These are phyloP conservation scores for Angomonas desouzai DNA, from an alignment of 208 protist species.

Conservation along the genomic window DNA sequence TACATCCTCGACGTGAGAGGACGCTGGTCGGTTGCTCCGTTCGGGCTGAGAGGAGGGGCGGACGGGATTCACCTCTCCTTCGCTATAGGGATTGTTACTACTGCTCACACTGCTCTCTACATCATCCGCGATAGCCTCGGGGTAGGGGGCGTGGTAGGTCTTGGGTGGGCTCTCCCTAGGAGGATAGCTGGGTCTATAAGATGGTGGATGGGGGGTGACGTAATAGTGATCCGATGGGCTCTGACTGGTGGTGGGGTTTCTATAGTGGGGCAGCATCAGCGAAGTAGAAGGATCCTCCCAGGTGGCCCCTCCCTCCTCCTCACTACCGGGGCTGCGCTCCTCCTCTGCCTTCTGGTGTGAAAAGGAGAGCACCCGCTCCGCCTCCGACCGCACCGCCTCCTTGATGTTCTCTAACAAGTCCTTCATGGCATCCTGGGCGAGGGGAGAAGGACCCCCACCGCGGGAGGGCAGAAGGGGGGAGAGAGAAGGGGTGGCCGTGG, in stretches of 20 bases:
- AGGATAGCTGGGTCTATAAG: neutral
- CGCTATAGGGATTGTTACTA: neutral
- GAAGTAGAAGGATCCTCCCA: slow-evolving; percentile 5
- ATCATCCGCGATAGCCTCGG: neutral
- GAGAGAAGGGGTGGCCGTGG: neutral
- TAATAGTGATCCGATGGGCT: neutral
- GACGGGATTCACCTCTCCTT: neutral
- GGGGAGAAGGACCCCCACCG: neutral
- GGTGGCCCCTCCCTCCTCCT: slow-evolving; percentile 3
- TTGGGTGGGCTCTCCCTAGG: neutral
- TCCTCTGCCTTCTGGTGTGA: neutral
- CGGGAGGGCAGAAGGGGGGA: neutral
- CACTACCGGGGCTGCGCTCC: neutral
- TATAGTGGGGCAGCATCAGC: neutral
- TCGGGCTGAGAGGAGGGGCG: neutral
- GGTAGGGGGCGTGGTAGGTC: neutral
- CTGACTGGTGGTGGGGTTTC: neutral
- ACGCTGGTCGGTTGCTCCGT: too few relatives aligned
- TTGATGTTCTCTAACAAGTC: neutral
- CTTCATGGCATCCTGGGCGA: neutral
- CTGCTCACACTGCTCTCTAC: neutral
- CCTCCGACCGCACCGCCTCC: neutral
- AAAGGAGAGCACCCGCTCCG: neutral
- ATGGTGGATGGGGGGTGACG: neutral
- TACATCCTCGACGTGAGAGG: too few relatives aligned